phyloP scores from a whole-genome alignment of 2,329 filamentous ascomycete genomes.

The Nothophoma quercina region DNA sequence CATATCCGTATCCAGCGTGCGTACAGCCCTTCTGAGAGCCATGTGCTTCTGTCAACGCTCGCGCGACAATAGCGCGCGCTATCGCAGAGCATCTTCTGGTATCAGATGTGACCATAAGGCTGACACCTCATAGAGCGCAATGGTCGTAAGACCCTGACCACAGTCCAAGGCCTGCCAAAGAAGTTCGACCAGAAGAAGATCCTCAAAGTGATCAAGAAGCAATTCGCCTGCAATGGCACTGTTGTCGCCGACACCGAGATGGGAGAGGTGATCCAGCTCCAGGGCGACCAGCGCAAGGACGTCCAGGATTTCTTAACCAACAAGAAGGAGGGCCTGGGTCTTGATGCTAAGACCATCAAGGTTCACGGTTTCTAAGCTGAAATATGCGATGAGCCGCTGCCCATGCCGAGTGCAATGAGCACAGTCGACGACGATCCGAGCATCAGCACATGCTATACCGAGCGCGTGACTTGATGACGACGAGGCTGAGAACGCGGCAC shows the following conservation, averaged over 20 bases:
- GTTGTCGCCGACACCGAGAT: slow-evolving; percentile 95
- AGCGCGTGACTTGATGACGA: neutral
- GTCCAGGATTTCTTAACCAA: slow-evolving; percentile 96
- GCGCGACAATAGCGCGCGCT: neutral
- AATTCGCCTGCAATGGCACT: slow-evolving; percentile 99
- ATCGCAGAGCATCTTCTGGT: neutral
- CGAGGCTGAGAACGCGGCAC: neutral
- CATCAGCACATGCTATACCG: neutral
- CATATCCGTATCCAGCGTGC: slow-evolving; percentile 99
- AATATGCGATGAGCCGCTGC: slow-evolving; percentile 6
- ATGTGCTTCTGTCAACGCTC: neutral
- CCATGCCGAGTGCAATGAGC: neutral
- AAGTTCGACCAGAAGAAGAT: slow-evolving; percentile 99
- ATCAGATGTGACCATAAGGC: slow-evolving; percentile 30
- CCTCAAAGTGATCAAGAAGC: slow-evolving; percentile 99
- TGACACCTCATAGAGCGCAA: slow-evolving; percentile 88
- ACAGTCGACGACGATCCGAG: neutral
- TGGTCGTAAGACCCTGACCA: slow-evolving; percentile 99
- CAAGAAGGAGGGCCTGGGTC: slow-evolving; percentile 92
- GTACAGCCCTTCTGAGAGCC: slow-evolving; percentile 51
- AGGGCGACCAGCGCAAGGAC: slow-evolving; percentile 99
- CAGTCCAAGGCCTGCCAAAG: slow-evolving; percentile 97
- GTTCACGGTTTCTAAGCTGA: slow-evolving; percentile 57
- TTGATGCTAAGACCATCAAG: slow-evolving; percentile 98
- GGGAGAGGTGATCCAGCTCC: slow-evolving; percentile 99